Conservation (phyloP, 83 land plant species). For the Picea mariana region DNA sequence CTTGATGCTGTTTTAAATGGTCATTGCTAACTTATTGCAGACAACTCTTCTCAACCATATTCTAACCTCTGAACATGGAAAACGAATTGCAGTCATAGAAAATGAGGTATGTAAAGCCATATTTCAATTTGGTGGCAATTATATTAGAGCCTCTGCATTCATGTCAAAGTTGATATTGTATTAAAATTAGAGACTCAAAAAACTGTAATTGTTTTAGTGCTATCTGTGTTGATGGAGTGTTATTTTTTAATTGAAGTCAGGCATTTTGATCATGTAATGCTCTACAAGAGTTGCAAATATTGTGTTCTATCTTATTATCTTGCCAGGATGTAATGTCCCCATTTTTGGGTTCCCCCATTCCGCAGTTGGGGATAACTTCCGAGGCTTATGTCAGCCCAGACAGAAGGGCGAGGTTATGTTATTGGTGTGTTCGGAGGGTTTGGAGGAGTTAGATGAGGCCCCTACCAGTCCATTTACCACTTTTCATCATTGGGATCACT, state of each 20-base stretch:
- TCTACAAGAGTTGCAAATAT: neutral
- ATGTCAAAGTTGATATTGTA: neutral
- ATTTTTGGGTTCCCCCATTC: too few species aligned
- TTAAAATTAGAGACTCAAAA: neutral
- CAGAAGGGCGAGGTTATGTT: too few species aligned
- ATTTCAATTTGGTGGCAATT: neutral
- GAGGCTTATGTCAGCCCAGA: too few species aligned
- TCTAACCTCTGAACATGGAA: conserved; percentile 96
- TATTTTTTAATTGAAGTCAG: neutral
- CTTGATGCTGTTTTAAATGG: too few species aligned
- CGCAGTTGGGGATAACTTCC: too few species aligned
- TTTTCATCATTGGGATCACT: too few species aligned
- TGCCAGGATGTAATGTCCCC: too few species aligned
- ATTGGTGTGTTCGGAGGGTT: too few species aligned
- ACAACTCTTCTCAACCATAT: conserved; percentile 93
- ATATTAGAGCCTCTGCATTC: neutral
- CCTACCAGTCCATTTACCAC: too few species aligned
- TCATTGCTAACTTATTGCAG: conserved; percentile 31
- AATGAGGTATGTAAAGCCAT: conserved; percentile 75
- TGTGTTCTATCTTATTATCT: neutral
- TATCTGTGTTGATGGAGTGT: conserved; percentile 1
- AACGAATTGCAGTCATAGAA: conserved; percentile 95
- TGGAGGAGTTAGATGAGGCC: too few species aligned
- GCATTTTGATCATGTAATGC: neutral
- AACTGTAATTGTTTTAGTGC: neutral